A percentile compares a stretch with the other conserved stretches of the same genome.
Conservation (phyloP, 495 filamentous ascomycete species). For the Penicillium macrosclerotiorum region DNA sequence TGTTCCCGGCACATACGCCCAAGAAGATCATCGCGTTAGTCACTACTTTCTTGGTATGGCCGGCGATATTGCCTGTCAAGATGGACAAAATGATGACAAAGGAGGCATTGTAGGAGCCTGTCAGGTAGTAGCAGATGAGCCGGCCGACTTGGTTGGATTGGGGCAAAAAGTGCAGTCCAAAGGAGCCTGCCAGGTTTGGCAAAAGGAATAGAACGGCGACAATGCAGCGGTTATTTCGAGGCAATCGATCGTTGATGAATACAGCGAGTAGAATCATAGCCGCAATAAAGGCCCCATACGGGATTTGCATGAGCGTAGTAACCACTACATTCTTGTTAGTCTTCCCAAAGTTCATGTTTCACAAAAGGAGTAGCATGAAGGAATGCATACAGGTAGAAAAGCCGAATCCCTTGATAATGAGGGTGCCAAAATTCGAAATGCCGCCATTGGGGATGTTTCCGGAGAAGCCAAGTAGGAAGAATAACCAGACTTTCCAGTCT, state of each 20-base stretch:
- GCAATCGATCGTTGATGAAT: conserved; percentile 48
- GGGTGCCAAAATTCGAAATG: conserved; percentile 56
- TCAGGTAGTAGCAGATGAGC: conserved; percentile 51
- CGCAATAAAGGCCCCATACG: conserved; percentile 51
- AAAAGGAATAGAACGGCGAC: conserved; percentile 47
- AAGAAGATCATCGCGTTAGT: conserved; percentile 52
- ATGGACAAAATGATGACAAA: conserved; percentile 56
- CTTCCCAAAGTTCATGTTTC: background rate
- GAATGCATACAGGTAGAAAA: conserved; percentile 40
- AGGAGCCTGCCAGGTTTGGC: conserved; percentile 51
- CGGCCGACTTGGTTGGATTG: conserved; percentile 37
- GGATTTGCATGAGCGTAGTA: conserved; percentile 49
- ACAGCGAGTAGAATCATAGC: conserved; percentile 50
- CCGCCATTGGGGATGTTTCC: conserved; percentile 42
- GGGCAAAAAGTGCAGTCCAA: conserved; percentile 47
- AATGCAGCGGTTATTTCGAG: conserved; percentile 45
- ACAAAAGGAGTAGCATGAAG: conserved; percentile 9
- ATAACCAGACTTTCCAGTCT: conserved; percentile 50
- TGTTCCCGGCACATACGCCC: conserved; percentile 43
- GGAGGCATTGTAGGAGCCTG: conserved; percentile 57
- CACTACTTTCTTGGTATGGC: conserved; percentile 59
- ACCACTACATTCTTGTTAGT: conserved; percentile 16
- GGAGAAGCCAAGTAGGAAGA: conserved; percentile 30
- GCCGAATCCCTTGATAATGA: conserved; percentile 59
- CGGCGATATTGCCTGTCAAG: conserved; percentile 50